Base-by-base conservation (phyloP, 805 yeast genomes). In the Lipomyces starkeyi region DNA sequence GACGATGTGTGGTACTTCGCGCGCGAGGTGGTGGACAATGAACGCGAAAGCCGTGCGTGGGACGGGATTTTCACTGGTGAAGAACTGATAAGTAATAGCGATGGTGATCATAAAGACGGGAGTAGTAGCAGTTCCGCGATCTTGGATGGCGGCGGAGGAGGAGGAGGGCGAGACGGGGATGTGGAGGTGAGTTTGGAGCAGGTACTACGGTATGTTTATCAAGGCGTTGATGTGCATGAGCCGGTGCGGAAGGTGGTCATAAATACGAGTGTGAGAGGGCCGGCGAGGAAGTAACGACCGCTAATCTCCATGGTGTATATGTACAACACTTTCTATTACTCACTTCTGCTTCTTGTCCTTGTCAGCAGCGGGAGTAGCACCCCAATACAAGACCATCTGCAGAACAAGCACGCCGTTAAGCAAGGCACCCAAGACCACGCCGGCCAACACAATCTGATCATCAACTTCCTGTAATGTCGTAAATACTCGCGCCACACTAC, bases 1-100 rank as follows among this genome's bases (percentile, higher is more conserved):
- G 91, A 89, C 71, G 88, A 87, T 55, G 82, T 90, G 59, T 85
- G 91, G n/a, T 82, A 83, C 59, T 88, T 93, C 89, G 91, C 94
- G 52, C 77, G 83, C 13, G 80, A 83, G 54, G 78, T 81, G n/a
- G 83, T 87, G 2, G 86, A 85, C 67, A 84, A 83, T 52, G 81
- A 83, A 54, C 81, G 84, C 56, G 87, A 84, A 8, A 84, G 84
- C 53, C 87, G 85, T 73, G 85, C 85, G 47, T 89, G 88, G 79
- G 83, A 84, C 40, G 93, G 93, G 14, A 84, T 87, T 71, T 77
- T 83, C 52, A 85, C 89, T 0, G 83, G 82, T 54, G 82, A 83
- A 43, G 90, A 88, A 63, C 59, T 78, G 1, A n/a, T 53, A 55
- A 47, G 40, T 11, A 59, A 40, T 27, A 9, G n/a, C 14, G 60